Evolutionary conservation across 2,329 filamentous ascomycete genomes (phyloP), one percentile per base, ranked within the genome.

Genomic region (Atkinsonella hypoxylon): DNA sequence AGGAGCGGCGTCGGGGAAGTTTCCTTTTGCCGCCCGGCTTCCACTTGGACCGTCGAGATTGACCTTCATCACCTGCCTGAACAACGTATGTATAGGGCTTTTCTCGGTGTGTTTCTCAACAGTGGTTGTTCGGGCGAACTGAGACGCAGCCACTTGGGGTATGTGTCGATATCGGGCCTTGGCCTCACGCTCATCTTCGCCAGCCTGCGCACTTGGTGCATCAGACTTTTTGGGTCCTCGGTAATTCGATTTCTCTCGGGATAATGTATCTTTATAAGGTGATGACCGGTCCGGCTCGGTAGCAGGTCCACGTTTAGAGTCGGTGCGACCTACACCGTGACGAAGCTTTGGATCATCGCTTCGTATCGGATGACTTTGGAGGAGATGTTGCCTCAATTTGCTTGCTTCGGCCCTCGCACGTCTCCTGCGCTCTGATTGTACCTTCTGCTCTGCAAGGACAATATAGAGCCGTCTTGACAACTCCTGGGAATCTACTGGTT

Each of bases 121-220:
- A 1, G 75, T 78, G 0, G 77, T 73, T 0, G 78, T 81, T 42
- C 70, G 65, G 10, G 71, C 65, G 57, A 81, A 82, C 51, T 80
- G 76, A 12, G 70, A 59, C 1, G 78, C 77, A 0, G 78, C 78
- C 36, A 75, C 69, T 48, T 70, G 68, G 13, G 79, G 79, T 2
- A 79, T 63, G 56, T 81, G 74, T 36, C 67, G 74, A 55, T 78
- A 74, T 17, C 36, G 44, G 13, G 47, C 22, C 17, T 45, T 47
- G n/a, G 22, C 30, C 15, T 22, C 42, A 20, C 41, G 43, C 10
- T 51, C 48, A 15, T 57, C 55, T 45, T 60, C 41, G 18, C 17
- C 22, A 18, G 30, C 53, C 45, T 54, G 55, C 34, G 57, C 34
- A 38, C 49, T 50, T 45, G 59, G 58, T 44, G 40, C 47, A 4